These are phyloP conservation scores for Excoecaria cochinchinensis DNA, from an alignment of 345 rosid species.

Conservation along the genomic window DNA sequence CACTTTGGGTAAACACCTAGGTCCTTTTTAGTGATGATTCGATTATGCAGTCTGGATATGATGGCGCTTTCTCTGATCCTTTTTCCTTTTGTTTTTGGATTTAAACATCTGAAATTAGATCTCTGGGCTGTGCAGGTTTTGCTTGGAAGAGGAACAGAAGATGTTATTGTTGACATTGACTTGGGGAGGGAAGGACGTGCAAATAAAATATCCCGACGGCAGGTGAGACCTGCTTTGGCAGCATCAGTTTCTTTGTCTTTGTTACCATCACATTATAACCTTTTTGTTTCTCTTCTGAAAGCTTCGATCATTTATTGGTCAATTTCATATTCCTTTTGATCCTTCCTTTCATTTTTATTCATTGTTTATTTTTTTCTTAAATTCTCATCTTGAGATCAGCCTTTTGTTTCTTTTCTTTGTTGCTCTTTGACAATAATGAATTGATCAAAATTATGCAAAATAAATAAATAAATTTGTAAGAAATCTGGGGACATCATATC, in stretches of 20 bases:
- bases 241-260: background rate
- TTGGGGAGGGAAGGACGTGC: constrained; percentile 62
- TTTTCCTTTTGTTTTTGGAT: background rate
- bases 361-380: background rate
- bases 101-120: constrained; percentile 12
- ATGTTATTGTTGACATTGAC: constrained; percentile 65
- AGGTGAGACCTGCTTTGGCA: constrained; percentile 40
- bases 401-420: background rate
- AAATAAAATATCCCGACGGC: constrained; percentile 73
- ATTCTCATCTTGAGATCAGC: background rate
- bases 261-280: background rate
- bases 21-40: background rate
- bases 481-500: background rate
- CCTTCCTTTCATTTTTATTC: background rate
- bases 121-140: constrained; percentile 49
- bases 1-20: background rate
- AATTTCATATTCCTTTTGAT: background rate
- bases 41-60: constrained; percentile 7
- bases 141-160: constrained; percentile 77
- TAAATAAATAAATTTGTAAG: no score
- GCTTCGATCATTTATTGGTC: background rate
- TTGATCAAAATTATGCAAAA: no score
- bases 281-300: background rate
- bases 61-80: background rate
- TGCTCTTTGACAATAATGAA: background rate